phyloP scores from a whole-genome alignment of 228 moss, liverwort and hornwort species.

The Sphagnum magellanicum region DNA sequence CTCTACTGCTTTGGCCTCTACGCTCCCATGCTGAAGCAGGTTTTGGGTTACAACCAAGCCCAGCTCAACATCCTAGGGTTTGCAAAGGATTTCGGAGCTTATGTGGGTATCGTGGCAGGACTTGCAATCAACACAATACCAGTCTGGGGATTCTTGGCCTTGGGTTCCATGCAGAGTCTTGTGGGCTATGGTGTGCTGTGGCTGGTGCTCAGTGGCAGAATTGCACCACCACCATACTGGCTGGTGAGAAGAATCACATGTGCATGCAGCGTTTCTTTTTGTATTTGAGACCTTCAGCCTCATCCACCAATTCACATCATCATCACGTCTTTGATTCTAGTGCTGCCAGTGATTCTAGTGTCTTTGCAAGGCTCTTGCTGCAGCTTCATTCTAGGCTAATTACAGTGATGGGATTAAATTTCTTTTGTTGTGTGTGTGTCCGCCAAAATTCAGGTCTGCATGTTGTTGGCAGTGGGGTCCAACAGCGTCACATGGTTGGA shows the following conservation, averaged over 20 bases:
- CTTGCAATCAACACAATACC: conserved; percentile 16
- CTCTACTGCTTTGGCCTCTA: conserved; percentile 27
- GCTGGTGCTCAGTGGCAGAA: conserved; percentile 17
- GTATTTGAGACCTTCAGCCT: not conserved
- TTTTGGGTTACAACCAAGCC: conserved; percentile 25
- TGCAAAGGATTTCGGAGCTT: conserved; percentile 36
- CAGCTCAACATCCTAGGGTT: conserved; percentile 35
- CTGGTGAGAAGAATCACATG: conserved; percentile 12
- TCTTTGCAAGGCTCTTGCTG: not conserved
- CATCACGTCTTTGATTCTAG: not conserved
- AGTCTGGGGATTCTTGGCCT: conserved; percentile 19
- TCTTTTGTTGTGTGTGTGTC: not conserved
- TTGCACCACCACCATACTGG: conserved; percentile 32
- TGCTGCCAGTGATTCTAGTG: not conserved
- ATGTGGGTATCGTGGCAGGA: conserved; percentile 33
- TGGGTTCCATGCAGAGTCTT: conserved; percentile 16
- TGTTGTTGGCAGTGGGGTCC: conserved; percentile 22
- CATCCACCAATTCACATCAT: not conserved
- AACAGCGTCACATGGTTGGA: conserved; percentile 38
- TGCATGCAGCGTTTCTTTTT: too few relatives aligned
- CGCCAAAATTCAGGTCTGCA: conserved; percentile 16
- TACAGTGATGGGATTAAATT: not conserved
- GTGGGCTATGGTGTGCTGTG: conserved; percentile 29
- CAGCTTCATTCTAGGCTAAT: not conserved
- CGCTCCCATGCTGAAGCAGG: conserved; percentile 24